Percentiles rank a stretch among this genome's conserved stretches.
Conservation (phyloP, 257 asterid genomes). For the Solanum etuberosum region DNA sequence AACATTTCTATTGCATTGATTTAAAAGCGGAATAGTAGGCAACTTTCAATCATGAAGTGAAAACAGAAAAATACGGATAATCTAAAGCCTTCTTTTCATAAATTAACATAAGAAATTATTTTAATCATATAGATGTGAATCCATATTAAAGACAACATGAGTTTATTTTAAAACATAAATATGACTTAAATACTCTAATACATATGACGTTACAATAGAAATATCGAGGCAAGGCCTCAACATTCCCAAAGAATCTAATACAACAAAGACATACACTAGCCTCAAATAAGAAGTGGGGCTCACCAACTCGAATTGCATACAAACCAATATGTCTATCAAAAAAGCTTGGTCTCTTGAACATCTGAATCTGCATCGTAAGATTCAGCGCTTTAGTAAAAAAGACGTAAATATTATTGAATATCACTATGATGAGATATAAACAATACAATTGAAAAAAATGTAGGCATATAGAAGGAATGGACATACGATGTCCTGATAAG, state of each 20-base stretch:
- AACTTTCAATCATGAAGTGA: neutral
- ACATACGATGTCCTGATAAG: too few species aligned
- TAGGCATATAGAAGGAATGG: too few species aligned
- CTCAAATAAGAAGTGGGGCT: neutral
- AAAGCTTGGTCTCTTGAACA: neutral
- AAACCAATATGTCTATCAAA: neutral
- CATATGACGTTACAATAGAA: neutral
- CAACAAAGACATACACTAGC: neutral
- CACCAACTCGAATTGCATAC: neutral
- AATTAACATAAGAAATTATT: neutral
- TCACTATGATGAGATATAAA: neutral
- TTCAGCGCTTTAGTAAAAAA: too few species aligned
- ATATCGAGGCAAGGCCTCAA: neutral
- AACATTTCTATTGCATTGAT: neutral
- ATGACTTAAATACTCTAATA: neutral
- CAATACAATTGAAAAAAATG: neutral
- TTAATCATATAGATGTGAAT: too few species aligned
- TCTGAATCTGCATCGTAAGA: too few species aligned
- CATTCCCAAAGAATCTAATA: neutral
- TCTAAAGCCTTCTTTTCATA: neutral
- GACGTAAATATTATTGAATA: neutral
- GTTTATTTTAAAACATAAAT: neutral
- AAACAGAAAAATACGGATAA: neutral
- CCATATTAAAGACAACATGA: neutral
- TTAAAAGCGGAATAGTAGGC: neutral